These are phyloP conservation scores for Brassica hybrid DNA, from an alignment of 441 rosid genomes.

Conservation along the genomic window DNA sequence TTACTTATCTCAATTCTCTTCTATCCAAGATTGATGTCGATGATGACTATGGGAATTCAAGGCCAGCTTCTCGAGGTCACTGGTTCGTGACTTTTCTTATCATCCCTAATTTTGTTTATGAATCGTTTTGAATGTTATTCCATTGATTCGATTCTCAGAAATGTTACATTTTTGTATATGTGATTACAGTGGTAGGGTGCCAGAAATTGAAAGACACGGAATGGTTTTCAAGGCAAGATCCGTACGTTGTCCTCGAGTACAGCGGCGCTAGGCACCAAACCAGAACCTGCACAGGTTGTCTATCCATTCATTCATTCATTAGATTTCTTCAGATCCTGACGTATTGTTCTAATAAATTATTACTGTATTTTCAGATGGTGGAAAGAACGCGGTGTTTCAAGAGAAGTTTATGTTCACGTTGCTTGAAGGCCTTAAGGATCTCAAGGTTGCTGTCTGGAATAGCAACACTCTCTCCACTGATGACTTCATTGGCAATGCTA, in stretches of 20 bases:
- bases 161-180: neutral
- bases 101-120: neutral
- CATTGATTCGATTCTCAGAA: neutral
- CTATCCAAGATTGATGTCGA: constrained; percentile 24
- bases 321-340: too few relatives aligned
- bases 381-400: constrained; percentile 79
- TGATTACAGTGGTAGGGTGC: constrained; percentile 73
- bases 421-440: constrained; percentile 85
- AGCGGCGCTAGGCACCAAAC: constrained; percentile 68
- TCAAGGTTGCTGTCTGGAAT: constrained; percentile 77
- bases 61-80: constrained; percentile 87
- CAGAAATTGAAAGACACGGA: constrained; percentile 87
- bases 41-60: constrained; percentile 58
- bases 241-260: constrained; percentile 79
- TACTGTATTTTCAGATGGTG: constrained; percentile 85
- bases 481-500: constrained; percentile 87
- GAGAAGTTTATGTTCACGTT: constrained; percentile 81
- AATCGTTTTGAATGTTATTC: neutral
- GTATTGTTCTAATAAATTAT: too few relatives aligned
- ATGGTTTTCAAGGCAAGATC: constrained; percentile 93
- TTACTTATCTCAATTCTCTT: constrained; percentile 1
- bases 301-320: too few relatives aligned
- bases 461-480: constrained; percentile 72
- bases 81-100: constrained; percentile 50
- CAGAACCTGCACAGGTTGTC: constrained; percentile 90